Evolutionary conservation across 148 eudicot genomes (phyloP).

Genomic region (Chenopodium album): DNA sequence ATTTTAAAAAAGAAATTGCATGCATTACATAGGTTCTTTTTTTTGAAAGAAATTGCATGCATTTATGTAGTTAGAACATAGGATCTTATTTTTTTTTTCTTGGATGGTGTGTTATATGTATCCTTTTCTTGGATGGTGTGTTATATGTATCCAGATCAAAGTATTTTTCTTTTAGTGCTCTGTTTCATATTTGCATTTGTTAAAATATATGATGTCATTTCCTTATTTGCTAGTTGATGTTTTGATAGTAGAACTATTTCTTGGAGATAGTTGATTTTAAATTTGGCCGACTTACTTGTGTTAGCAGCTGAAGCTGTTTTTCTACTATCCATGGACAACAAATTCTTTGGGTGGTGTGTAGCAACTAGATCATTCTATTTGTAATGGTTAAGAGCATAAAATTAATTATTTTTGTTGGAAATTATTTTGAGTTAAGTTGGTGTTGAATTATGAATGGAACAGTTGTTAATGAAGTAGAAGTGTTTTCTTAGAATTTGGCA

Average conservation of each 20-base stretch:
- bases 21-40: too few relatives aligned
- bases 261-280: background rate
- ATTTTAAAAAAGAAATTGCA: too few relatives aligned
- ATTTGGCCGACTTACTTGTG: background rate
- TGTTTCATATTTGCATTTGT: background rate
- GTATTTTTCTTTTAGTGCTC: background rate
- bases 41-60: too few relatives aligned
- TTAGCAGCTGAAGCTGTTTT: background rate
- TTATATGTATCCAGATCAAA: too few relatives aligned
- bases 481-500: background rate
- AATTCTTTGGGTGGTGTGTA: too few relatives aligned
- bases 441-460: background rate
- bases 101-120: too few relatives aligned
- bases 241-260: background rate
- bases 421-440: background rate
- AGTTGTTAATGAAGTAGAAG: background rate
- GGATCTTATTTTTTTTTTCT: too few relatives aligned
- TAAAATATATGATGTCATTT: background rate
- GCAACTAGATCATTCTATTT: too few relatives aligned
- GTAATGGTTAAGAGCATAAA: background rate
- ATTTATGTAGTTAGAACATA: too few relatives aligned
- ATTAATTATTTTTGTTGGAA: background rate
- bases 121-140: too few relatives aligned
- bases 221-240: too few relatives aligned
- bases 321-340: background rate